These are phyloP conservation scores for Termitomyces titanicus DNA, from an alignment of 768 basidiomycete genomes.

Conservation along the genomic window DNA sequence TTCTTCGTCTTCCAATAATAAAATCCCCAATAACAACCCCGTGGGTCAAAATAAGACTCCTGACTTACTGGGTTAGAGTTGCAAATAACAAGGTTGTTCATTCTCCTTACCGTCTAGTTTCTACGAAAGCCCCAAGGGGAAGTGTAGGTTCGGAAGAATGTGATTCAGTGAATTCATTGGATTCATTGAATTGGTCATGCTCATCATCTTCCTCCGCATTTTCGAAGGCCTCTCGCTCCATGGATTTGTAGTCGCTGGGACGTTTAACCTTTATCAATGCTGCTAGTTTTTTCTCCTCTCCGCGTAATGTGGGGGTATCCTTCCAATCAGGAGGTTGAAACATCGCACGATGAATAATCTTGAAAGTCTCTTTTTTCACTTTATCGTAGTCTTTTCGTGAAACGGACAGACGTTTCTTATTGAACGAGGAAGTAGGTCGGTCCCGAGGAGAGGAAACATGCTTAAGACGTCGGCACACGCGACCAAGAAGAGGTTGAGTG, in stretches of 20 bases:
- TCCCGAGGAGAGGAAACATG: background rate
- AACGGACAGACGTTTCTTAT: background rate
- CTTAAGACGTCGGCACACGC: background rate
- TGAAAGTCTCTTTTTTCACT: constrained; percentile 20
- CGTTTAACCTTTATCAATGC: constrained; percentile 9
- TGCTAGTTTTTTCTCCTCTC: constrained; percentile 34
- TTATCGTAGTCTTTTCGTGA: constrained; percentile 8
- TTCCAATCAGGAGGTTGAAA: constrained; percentile 32
- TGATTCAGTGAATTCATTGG: constrained; percentile 13
- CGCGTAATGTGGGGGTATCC: constrained; percentile 30
- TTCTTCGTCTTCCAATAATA: constrained; percentile 15
- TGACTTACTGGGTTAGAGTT: constrained; percentile 12
- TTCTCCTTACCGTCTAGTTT: constrained; percentile 42
- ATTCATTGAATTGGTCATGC: constrained; percentile 6
- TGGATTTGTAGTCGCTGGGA: constrained; percentile 6
- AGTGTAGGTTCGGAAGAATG: constrained; percentile 19
- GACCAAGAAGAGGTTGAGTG: background rate
- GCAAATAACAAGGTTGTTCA: constrained; percentile 9
- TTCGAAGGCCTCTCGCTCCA: constrained; percentile 15
- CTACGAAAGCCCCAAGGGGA: constrained; percentile 47
- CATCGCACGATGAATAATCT: constrained; percentile 31
- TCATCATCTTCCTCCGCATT: background rate
- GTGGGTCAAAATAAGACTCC: constrained; percentile 27
- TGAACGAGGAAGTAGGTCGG: background rate
- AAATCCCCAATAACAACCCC: constrained; percentile 34